Percentiles rank a stretch among this genome's conserved stretches.
These are phyloP conservation scores for Acer saccharum DNA, from an alignment of 345 rosid species.

Conservation along the genomic window DNA sequence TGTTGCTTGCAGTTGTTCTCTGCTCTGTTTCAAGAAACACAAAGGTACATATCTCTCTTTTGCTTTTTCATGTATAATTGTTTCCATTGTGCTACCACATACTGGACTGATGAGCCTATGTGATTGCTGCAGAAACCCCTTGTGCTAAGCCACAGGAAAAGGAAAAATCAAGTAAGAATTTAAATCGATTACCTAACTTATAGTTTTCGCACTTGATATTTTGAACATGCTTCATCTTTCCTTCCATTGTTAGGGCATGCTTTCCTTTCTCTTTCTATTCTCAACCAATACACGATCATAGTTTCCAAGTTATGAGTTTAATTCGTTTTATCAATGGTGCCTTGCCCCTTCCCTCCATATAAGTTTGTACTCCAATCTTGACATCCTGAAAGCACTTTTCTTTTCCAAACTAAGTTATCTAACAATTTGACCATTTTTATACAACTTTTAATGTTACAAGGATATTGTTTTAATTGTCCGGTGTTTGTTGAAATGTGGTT, in stretches of 20 bases:
- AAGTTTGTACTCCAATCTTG: not conserved
- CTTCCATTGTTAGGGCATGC: too few relatives aligned
- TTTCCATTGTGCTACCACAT: not conserved
- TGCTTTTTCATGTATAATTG: not conserved
- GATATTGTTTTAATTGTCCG: not conserved
- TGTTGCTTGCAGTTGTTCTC: conserved; percentile 63
- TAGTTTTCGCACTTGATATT: not conserved
- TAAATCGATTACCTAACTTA: not conserved
- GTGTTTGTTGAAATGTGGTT: too few relatives aligned
- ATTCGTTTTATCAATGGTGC: not conserved
- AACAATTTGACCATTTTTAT: not conserved
- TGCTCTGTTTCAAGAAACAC: conserved; percentile 50
- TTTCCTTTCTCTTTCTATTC: not conserved
- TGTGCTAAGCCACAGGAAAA: conserved; percentile 54
- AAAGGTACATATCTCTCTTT: conserved; percentile 33
- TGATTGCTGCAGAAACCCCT: conserved; percentile 68
- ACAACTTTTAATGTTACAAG: not conserved
- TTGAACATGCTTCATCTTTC: not conserved
- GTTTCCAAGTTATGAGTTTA: not conserved
- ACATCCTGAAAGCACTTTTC: not conserved
- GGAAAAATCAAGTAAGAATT: conserved; percentile 48
- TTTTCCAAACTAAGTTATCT: not conserved
- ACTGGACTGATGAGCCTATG: conserved; percentile 19
- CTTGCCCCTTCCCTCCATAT: not conserved
- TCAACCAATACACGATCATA: not conserved